phyloP scores from a whole-genome alignment of 2,329 filamentous ascomycete species.

The Laburnicola sp. region DNA sequence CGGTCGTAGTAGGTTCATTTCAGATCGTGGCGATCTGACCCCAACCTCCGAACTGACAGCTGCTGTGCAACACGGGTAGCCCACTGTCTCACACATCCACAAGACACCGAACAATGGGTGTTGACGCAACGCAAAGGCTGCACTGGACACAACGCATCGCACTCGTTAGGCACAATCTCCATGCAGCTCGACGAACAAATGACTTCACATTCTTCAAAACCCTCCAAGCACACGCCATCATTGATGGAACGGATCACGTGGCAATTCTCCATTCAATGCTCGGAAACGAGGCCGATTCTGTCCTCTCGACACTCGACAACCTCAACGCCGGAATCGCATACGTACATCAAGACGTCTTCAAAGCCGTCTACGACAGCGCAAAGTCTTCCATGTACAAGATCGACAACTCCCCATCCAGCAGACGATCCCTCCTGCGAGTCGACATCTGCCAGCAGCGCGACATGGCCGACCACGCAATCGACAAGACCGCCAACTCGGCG shows the following conservation, averaged over 20 bases:
- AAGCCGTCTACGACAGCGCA: constrained; percentile 50
- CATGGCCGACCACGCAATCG: constrained; percentile 52
- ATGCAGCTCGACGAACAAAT: constrained; percentile 48
- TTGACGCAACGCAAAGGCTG: constrained; percentile 38
- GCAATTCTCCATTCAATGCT: constrained; percentile 47
- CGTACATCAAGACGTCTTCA: constrained; percentile 53
- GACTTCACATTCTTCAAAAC: constrained; percentile 54
- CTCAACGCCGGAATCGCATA: constrained; percentile 52
- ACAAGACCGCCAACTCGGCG: constrained; percentile 51
- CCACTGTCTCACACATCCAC: constrained; percentile 1
- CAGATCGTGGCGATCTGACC: background rate
- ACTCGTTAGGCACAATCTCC: constrained; percentile 51
- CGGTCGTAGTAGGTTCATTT: background rate
- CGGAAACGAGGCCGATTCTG: constrained; percentile 48
- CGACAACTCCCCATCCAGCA: constrained; percentile 31
- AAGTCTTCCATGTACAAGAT: constrained; percentile 43
- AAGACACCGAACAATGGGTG: constrained; percentile 21
- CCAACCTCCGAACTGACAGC: background rate
- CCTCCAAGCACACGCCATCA: constrained; percentile 49
- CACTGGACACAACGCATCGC: constrained; percentile 54
- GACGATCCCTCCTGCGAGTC: constrained; percentile 47
- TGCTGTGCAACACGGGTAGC: constrained; percentile 1
- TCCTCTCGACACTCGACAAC: constrained; percentile 51
- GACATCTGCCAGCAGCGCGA: constrained; percentile 51
- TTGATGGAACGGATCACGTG: constrained; percentile 52